Percentiles rank a stretch among this genome's conserved stretches.
Evolutionary conservation across 768 basidiomycete species (phyloP).

Genomic region (Rhizopogon sp.): DNA sequence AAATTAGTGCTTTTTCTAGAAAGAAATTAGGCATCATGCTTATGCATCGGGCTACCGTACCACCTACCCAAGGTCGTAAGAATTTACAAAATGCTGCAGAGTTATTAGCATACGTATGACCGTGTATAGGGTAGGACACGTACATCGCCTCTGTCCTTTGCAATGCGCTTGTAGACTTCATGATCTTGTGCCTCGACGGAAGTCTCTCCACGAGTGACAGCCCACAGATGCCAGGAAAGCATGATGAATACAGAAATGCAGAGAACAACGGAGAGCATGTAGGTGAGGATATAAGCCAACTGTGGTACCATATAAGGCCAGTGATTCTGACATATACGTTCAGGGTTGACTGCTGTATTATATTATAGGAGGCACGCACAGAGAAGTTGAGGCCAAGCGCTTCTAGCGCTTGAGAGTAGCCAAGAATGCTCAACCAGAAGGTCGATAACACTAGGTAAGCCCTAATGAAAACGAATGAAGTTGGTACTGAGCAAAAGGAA

Average conservation of each 20-base stretch:
- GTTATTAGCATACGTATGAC: background rate
- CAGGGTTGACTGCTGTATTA: background rate
- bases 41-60: background rate
- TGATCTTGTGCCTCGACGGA: slow-evolving; percentile 90
- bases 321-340: slow-evolving; percentile 15
- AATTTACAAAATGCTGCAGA: slow-evolving; percentile 74
- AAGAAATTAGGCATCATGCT: background rate
- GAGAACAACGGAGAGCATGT: slow-evolving; percentile 71
- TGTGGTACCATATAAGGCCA: slow-evolving; percentile 69
- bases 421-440: slow-evolving; percentile 54
- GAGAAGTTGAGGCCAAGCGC: slow-evolving; percentile 52
- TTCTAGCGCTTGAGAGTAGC: slow-evolving; percentile 54
- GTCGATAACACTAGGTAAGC: slow-evolving; percentile 74
- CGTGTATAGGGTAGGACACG: slow-evolving; percentile 14
- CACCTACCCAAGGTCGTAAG: slow-evolving; percentile 80
- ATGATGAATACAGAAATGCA: slow-evolving; percentile 71
- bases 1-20: slow-evolving; percentile 61
- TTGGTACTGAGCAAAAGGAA: background rate
- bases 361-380: slow-evolving; percentile 26
- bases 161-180: slow-evolving; percentile 66
- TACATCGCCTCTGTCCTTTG: slow-evolving; percentile 67
- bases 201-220: slow-evolving; percentile 73
- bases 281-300: slow-evolving; percentile 65
- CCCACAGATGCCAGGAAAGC: slow-evolving; percentile 68
- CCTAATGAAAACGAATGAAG: slow-evolving; percentile 35